Conservation (phyloP, 2,329 filamentous ascomycete species). For the Penicillium brasilianum region DNA sequence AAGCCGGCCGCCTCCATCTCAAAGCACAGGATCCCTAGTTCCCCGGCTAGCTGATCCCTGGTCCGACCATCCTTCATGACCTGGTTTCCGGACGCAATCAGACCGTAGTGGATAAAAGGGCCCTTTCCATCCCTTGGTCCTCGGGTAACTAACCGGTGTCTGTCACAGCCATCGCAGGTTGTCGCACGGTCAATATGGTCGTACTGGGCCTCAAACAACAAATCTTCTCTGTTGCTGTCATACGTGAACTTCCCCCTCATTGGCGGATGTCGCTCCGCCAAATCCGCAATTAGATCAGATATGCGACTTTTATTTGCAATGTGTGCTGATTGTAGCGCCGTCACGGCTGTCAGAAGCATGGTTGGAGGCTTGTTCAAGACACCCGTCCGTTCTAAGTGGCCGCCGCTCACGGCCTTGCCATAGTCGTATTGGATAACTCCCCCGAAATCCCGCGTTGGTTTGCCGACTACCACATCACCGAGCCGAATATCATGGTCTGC, state of each 20-base stretch:
- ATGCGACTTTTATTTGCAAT: neutral
- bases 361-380: conserved; percentile 6
- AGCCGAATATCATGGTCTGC: conserved; percentile 35
- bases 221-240: neutral
- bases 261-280: neutral
- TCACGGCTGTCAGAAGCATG: conserved; percentile 1
- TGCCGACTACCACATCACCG: conserved; percentile 38
- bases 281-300: neutral
- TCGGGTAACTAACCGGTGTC: neutral
- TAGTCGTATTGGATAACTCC: conserved; percentile 39
- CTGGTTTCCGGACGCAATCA: conserved; percentile 16
- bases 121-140: neutral
- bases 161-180: neutral
- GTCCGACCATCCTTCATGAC: conserved; percentile 4
- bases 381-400: neutral
- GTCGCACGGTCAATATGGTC: neutral
- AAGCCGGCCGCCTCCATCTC: conserved; percentile 17
- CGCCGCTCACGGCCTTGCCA: conserved; percentile 25
- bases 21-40: conserved; percentile 11
- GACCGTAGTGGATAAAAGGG: conserved; percentile 14
- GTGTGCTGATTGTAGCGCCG: neutral
- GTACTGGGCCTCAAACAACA: conserved; percentile 1
- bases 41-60: neutral
- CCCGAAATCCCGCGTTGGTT: conserved; percentile 21
- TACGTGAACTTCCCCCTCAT: neutral